A percentile compares a stretch with the other conserved stretches of the same genome.
These are phyloP conservation scores for Voacanga thouarsii DNA, from an alignment of 257 asterid genomes.

Conservation along the genomic window DNA sequence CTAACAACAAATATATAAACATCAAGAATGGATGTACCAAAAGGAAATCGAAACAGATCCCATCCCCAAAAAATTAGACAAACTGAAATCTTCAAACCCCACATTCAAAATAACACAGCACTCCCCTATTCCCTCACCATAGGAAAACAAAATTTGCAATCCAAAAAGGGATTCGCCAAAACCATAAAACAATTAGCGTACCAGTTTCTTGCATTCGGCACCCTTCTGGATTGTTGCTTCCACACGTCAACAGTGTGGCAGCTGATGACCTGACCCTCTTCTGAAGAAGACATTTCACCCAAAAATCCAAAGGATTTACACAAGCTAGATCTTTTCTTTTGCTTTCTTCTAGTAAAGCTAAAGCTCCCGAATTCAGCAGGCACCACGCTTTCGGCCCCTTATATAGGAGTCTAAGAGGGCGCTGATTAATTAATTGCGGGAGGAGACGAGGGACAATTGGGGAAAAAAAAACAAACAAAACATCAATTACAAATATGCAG, in stretches of 20 bases:
- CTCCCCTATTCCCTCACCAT: background rate
- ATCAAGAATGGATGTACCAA: background rate
- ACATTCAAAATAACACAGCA: background rate
- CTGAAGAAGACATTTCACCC: slow-evolving; percentile 42
- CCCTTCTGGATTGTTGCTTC: slow-evolving; percentile 36
- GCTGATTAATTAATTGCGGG: background rate
- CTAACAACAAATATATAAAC: background rate
- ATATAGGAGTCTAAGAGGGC: background rate
- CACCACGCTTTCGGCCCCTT: background rate
- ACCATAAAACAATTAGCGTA: slow-evolving; percentile 8
- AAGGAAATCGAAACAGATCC: background rate
- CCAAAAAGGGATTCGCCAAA: background rate
- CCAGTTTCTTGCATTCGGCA: slow-evolving; percentile 52
- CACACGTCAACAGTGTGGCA: slow-evolving; percentile 60
- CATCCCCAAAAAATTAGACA: background rate
- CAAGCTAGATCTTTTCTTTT: background rate
- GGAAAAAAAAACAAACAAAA: no score
- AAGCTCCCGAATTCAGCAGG: background rate
- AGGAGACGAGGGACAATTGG: no score
- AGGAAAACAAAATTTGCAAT: background rate
- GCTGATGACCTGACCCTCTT: slow-evolving; percentile 71
- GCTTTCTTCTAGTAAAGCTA: background rate
- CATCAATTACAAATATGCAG: no score
- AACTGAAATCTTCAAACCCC: background rate
- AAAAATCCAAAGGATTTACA: background rate